These are phyloP conservation scores for Elsinoe necatrix DNA, from an alignment of 2,329 filamentous ascomycete species.

Conservation along the genomic window DNA sequence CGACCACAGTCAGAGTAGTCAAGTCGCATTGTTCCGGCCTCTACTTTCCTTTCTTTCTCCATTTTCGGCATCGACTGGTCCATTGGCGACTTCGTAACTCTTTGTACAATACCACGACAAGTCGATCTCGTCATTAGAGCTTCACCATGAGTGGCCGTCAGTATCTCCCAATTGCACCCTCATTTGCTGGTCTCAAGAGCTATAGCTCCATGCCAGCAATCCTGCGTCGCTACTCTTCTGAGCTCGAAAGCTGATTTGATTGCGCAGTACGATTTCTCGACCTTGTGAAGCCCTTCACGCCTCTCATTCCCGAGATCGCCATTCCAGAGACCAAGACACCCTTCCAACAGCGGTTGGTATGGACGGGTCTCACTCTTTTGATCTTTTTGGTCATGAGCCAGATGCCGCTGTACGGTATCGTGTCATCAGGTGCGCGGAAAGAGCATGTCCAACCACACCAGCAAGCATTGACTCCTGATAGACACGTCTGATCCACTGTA, in stretches of 20 bases:
- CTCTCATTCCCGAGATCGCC: slow-evolving; percentile 98
- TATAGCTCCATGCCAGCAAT: background rate
- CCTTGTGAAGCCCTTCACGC: slow-evolving; percentile 98
- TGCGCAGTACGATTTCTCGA: slow-evolving; percentile 91
- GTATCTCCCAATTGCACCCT: slow-evolving; percentile 27
- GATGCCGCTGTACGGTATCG: slow-evolving; percentile 96
- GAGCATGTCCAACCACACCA: slow-evolving; percentile 12
- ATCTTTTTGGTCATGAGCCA: slow-evolving; percentile 99
- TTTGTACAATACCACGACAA: slow-evolving; percentile 14
- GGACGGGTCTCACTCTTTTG: slow-evolving; percentile 63
- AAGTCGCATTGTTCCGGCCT: slow-evolving; percentile 23
- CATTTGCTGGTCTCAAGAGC: background rate
- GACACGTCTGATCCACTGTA: slow-evolving; percentile 93
- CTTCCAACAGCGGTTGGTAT: slow-evolving; percentile 74
- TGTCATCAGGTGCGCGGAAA: slow-evolving; percentile 63
- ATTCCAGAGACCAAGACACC: slow-evolving; percentile 96
- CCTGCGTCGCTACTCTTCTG: background rate
- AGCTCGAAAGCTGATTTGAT: background rate
- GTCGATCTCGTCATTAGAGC: slow-evolving; percentile 17
- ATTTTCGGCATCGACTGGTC: slow-evolving; percentile 1
- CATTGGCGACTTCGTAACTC: slow-evolving; percentile 1
- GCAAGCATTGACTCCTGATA: slow-evolving; percentile 20
- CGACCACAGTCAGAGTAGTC: slow-evolving; percentile 7
- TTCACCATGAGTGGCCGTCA: slow-evolving; percentile 51
- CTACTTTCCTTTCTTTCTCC: slow-evolving; percentile 5